A percentile compares a stretch with the other conserved stretches of the same genome.
Conservation (phyloP, 768 basidiomycete species). For the Amanita phalloides region DNA sequence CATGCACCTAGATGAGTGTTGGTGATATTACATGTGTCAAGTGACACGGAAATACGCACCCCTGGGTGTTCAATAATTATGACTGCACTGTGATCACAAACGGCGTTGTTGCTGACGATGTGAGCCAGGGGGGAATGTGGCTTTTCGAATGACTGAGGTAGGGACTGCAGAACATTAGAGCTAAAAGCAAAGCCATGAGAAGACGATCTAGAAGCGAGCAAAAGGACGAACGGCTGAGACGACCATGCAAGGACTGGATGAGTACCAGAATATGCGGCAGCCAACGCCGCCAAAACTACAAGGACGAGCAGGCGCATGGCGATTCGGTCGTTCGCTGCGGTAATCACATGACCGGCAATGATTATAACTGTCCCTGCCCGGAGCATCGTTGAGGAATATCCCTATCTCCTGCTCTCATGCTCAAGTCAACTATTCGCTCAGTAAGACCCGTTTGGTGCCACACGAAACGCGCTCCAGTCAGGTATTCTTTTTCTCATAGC, state of each 20-base stretch:
- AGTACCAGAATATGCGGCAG: constrained; percentile 50
- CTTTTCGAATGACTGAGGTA: constrained; percentile 24
- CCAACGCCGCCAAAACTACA: constrained; percentile 33
- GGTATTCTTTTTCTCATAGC: neutral
- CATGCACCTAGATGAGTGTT: constrained; percentile 42
- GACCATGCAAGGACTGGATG: constrained; percentile 65
- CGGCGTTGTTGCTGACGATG: constrained; percentile 30
- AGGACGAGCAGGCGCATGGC: constrained; percentile 28
- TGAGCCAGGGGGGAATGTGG: constrained; percentile 29
- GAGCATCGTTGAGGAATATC: neutral
- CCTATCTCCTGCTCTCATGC: constrained; percentile 1
- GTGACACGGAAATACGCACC: constrained; percentile 26
- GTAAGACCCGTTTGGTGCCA: neutral
- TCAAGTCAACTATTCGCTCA: constrained; percentile 3
- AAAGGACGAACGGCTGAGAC: constrained; percentile 39
- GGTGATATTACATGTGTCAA: neutral
- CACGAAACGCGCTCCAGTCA: neutral
- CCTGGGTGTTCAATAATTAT: constrained; percentile 64
- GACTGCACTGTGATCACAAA: constrained; percentile 59
- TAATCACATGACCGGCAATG: constrained; percentile 14
- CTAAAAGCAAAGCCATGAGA: constrained; percentile 19
- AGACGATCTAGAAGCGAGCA: neutral
- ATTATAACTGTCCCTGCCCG: neutral
- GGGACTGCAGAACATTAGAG: constrained; percentile 32
- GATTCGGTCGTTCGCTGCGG: neutral